Base-by-base conservation (phyloP, 768 basidiomycete species). In the Holtermannia corniformis region DNA sequence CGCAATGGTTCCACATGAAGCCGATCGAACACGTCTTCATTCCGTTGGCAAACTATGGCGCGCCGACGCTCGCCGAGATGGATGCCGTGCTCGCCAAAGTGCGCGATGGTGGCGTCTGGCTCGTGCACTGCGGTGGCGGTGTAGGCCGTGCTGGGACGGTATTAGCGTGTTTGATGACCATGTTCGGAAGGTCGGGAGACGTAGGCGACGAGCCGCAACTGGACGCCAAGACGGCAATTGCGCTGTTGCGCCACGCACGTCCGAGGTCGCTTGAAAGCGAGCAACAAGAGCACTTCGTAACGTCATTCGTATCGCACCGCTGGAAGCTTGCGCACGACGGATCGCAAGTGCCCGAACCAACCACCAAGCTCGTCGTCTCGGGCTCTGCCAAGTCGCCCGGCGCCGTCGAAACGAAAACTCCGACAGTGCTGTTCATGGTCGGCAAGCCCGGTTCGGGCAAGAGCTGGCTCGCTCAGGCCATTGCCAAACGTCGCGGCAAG, bases 401-500 rank as follows among this genome's bases (percentile, higher is more conserved):
- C 45, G 66, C 79, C n/a, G n/a, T n/a, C n/a, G n/a, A n/a, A n/a
- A 12, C 20, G 4, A 19, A 19, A 3, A 12, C 12, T 13, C 25
- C 24, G 75, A 77, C 56, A 79, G 79, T 1, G 58, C 5, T 57
- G 65, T 51, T 82, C 12, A 68, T 82, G n/a, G 79, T 82, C 4
- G 81, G 82, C 5, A 75, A 82, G 2, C 80, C 81, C 1, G 82
- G 81, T 2, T 78, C 81, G 0, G 81, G 81, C 21, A 82, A 82
- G 63, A 78, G 80, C 0, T 79, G 77, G 76, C 75, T 82, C 49
- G 73, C 78, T 0, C 73, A 74, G n/a, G 72, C 77, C 0, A 65
- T 82, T 20, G 57, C 77, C 0, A 74, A 76, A 2, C 73, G 81
- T 13, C 58, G 55, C 3, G 67, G 70, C 0, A 81, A 78, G 79